These are phyloP conservation scores for Astrothelium macrocarpum DNA, from an alignment of 495 filamentous ascomycete species.

Conservation along the genomic window DNA sequence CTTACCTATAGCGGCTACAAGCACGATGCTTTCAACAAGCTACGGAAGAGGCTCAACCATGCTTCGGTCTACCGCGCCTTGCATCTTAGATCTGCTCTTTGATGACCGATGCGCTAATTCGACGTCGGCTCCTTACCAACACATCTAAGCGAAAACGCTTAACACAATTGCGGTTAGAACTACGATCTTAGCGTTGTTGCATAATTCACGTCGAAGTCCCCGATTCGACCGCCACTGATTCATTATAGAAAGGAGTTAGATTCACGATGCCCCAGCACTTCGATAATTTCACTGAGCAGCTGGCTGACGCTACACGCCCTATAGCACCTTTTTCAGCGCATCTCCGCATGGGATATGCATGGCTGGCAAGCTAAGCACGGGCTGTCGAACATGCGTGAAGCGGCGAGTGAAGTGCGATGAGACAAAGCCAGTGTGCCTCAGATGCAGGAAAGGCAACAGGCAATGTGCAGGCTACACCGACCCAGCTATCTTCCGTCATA, in stretches of 20 bases:
- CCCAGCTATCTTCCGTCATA: background rate
- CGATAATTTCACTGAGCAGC: background rate
- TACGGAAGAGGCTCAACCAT: background rate
- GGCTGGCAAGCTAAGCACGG: background rate
- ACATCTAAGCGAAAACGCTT: background rate
- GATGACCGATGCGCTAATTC: background rate
- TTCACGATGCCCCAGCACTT: background rate
- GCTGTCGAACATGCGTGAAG: background rate
- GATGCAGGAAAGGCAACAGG: background rate
- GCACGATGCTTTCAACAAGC: background rate
- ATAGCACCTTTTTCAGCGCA: too few species aligned
- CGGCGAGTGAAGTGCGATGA: background rate
- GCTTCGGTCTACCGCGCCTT: too few species aligned
- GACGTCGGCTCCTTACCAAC: too few species aligned
- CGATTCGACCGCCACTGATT: background rate
- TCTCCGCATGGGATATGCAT: background rate
- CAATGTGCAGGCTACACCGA: background rate
- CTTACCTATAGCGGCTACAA: background rate
- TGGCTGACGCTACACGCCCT: background rate
- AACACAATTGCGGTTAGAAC: background rate
- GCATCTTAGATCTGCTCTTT: background rate
- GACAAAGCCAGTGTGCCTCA: background rate
- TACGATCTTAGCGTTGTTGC: background rate
- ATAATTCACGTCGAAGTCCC: background rate
- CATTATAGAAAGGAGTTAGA: background rate